These are phyloP conservation scores for Solanum chiquidenum DNA, from an alignment of 257 asterid genomes.

Conservation along the genomic window DNA sequence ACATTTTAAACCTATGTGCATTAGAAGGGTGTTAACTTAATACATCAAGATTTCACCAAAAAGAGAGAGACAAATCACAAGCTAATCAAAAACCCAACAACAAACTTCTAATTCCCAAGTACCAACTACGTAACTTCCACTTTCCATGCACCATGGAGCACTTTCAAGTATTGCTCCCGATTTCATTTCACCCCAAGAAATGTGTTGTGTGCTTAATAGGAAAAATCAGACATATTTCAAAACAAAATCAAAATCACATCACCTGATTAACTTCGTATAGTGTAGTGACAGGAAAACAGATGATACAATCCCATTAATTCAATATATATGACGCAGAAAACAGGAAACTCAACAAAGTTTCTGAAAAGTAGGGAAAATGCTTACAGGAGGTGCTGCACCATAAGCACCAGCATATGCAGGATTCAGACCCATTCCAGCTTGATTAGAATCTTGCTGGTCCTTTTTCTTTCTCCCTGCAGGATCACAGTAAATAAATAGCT, in stretches of 20 bases:
- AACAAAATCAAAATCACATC: not conserved
- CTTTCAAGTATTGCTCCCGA: not conserved
- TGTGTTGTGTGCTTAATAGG: not conserved
- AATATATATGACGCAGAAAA: not conserved
- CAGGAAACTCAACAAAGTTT: not conserved
- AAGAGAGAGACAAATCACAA: not conserved
- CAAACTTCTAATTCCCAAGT: not conserved
- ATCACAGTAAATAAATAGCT: not conserved
- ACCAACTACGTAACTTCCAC: not conserved
- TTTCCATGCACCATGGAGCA: not conserved
- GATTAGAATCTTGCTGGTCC: slow-evolving; percentile 75
- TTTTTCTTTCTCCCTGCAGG: slow-evolving; percentile 81
- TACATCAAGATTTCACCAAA: not conserved
- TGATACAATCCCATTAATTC: not conserved
- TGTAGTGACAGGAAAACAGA: not conserved
- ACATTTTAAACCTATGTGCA: not conserved
- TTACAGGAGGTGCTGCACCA: slow-evolving; percentile 89
- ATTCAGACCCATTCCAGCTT: slow-evolving; percentile 49
- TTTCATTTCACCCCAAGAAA: not conserved
- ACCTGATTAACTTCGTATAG: not conserved
- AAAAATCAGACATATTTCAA: not conserved
- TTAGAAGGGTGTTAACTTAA: not conserved
- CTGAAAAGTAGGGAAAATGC: slow-evolving; percentile 9
- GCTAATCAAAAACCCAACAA: not conserved
- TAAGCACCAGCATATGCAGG: slow-evolving; percentile 66